Conservation (phyloP, 441 rosid genomes). For the Sinapis alba region DNA sequence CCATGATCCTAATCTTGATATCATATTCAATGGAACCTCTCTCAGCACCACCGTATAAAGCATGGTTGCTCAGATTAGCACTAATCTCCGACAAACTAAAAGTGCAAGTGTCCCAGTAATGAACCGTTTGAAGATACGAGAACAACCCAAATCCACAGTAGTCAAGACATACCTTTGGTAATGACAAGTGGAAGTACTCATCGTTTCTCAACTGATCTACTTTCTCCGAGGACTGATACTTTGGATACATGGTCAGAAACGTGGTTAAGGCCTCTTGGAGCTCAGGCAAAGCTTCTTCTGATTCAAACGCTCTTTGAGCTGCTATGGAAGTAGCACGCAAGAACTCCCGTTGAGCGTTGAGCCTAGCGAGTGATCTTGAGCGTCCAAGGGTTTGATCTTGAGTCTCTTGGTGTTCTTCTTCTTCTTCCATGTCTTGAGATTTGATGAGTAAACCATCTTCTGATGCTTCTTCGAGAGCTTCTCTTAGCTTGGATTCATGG, state of each 20-base stretch:
- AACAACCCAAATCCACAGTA: constrained; percentile 73
- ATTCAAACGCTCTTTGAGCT: constrained; percentile 51
- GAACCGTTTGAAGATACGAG: constrained; percentile 60
- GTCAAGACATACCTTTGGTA: constrained; percentile 68
- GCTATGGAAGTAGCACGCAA: constrained; percentile 61
- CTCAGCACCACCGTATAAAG: constrained; percentile 63
- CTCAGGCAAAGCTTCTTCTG: constrained; percentile 50
- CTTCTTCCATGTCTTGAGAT: constrained; percentile 57
- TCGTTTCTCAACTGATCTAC: constrained; percentile 55
- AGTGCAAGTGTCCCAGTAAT: constrained; percentile 60
- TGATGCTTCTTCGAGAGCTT: constrained; percentile 72
- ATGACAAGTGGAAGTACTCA: constrained; percentile 58
- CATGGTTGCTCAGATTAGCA: constrained; percentile 64
- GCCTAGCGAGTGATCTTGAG: constrained; percentile 70
- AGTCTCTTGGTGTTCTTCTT: constrained; percentile 35
- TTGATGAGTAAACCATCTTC: constrained; percentile 64
- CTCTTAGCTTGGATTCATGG: constrained; percentile 64
- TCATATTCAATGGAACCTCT: constrained; percentile 60
- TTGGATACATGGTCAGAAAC: constrained; percentile 68
- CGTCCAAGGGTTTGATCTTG: constrained; percentile 57
- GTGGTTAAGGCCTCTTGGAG: constrained; percentile 52
- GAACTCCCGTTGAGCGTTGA: constrained; percentile 64
- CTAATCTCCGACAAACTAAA: constrained; percentile 70
- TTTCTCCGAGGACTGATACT: constrained; percentile 54
- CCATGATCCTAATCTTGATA: constrained; percentile 67